Percentiles rank a stretch among this genome's conserved stretches.
These are phyloP conservation scores for Helianthus tuberosus DNA, from an alignment of 129 eudicot genomes.

Conservation along the genomic window DNA sequence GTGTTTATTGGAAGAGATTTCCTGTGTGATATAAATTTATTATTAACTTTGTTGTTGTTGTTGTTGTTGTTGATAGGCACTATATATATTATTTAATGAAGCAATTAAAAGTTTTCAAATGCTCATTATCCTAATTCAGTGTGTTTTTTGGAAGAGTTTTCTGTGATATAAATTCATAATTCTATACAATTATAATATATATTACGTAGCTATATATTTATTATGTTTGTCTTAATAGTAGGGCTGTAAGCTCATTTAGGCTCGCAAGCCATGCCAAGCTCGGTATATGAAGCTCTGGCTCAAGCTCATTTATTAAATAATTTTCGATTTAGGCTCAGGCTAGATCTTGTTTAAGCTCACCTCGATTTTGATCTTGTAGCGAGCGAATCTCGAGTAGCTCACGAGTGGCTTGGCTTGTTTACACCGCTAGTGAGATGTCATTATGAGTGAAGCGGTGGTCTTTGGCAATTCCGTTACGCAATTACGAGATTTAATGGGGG, in stretches of 20 bases:
- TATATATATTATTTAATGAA: no score
- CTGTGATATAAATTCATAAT: neutral
- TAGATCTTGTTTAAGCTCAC: neutral
- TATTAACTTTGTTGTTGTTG: neutral
- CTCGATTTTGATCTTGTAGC: neutral
- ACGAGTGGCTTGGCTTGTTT: neutral
- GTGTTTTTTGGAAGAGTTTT: neutral
- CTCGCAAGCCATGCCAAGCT: neutral
- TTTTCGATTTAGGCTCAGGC: neutral
- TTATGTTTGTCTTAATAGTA: neutral
- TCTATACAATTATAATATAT: neutral
- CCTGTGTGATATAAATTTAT: neutral
- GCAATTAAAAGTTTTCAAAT: no score
- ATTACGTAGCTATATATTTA: neutral
- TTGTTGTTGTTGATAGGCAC: no score
- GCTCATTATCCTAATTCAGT: no score
- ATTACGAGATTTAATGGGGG: slow-evolving; percentile 2
- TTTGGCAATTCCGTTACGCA: neutral
- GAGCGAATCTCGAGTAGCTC: neutral
- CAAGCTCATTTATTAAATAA: no score
- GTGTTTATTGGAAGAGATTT: neutral
- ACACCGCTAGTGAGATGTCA: neutral
- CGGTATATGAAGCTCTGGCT: no score
- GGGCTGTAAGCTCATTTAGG: neutral
- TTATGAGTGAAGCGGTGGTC: slow-evolving; percentile 5